Conservation (phyloP, 352 stramenopile species). For the Globisporangium rhizosaccharum region DNA sequence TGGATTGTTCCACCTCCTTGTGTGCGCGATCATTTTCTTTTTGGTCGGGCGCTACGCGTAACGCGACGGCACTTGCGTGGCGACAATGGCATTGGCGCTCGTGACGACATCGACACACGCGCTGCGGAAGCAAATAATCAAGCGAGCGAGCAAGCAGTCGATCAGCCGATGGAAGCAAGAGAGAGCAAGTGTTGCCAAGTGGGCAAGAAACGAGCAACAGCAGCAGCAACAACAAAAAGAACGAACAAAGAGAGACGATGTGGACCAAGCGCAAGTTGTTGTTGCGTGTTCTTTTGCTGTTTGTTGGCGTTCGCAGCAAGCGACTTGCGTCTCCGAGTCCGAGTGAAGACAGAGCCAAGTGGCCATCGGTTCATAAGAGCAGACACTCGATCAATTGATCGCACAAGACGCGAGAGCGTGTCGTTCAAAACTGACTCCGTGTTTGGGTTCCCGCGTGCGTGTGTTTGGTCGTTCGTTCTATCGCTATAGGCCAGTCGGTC, state of each 20-base stretch:
- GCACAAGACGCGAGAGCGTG: no score
- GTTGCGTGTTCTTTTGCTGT: not conserved
- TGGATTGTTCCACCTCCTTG: slow-evolving; percentile 72
- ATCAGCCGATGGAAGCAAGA: not conserved
- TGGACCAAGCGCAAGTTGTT: not conserved
- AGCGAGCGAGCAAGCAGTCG: no score
- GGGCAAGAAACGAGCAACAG: not conserved
- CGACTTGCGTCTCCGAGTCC: not conserved
- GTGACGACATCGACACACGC: not conserved
- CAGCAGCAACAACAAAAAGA: not conserved
- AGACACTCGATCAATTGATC: no score
- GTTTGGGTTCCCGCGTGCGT: no score
- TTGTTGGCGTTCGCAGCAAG: not conserved
- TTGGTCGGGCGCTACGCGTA: slow-evolving; percentile 85
- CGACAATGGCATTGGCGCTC: not conserved
- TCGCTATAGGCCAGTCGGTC: no score
- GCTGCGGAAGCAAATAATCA: no score
- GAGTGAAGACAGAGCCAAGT: no score
- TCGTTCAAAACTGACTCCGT: no score
- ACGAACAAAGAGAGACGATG: not conserved
- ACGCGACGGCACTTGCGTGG: not conserved
- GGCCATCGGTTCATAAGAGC: no score
- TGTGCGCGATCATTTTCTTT: slow-evolving; percentile 89
- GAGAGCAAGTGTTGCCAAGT: not conserved
- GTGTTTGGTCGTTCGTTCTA: not conserved